Evolutionary conservation across 164 flowering plant species (phyloP), one percentile per base, ranked within the genome.

Genomic region (Saururus chinensis): DNA sequence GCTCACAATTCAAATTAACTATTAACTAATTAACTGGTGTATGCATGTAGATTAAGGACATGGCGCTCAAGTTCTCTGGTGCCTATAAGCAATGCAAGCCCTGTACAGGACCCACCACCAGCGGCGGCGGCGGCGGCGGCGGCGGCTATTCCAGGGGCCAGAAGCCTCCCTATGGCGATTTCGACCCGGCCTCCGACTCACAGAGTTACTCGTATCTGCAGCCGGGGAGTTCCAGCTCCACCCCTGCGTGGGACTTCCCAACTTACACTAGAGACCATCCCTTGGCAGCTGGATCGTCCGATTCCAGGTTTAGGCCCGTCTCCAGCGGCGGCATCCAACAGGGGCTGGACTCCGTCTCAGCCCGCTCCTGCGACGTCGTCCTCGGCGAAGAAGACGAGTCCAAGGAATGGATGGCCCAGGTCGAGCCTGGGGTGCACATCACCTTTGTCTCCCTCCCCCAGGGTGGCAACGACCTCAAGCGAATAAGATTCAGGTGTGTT

Each of bases 371-470:
- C 63, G 88, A 85, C 59, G 76, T 84, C 30, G 84, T 87, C 11
- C 63, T 84, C 3, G 82, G 80, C 53, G 89, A 89, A 25, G 93
- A 93, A 40, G 86, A 85, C 25, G 90, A 81, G 70, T 80, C 96
- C n/a, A 95, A 81, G 73, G 99, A 91, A 61, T 95, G 97, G 99
- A 84, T 85, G 85, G 99, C 99, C 5, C 97, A 88, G 73, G 99
- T 93, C 10, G 99, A 93, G 72, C 99, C 99, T 1, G 99, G 99
- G 4, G 97, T 95, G 20, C 97, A 90, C 66, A 95, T 95, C 40
- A 95, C 99, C 16, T 91, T 95, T 57, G 83, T 81, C n/a, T 82
- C 99, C 48, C 93, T 95, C 51, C 96, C 99, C 41, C 73, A 76
- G 64, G 95, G 97, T 0, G 97, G 99, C 48, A 95, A 95, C 72